Base-by-base conservation (phyloP, 495 filamentous ascomycete species). In the Xylaria telfairii region DNA sequence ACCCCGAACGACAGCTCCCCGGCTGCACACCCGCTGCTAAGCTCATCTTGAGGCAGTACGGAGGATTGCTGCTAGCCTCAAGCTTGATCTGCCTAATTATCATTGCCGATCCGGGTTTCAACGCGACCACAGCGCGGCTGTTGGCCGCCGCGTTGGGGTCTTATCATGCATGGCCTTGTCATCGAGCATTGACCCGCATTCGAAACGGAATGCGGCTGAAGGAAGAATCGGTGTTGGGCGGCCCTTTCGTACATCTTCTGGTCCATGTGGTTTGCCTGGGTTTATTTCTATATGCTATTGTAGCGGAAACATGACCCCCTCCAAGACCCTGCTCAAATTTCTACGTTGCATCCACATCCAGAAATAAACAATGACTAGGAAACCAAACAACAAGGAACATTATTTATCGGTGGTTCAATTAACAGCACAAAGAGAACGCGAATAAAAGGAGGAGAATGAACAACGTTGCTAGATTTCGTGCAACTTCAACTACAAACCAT, bases 101-200 rank as follows among this genome's bases (percentile, higher is more conserved):
- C 47, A 62, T 78, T 10, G 9, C 26, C n/a, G 68, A 75, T 79
- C 49, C 80, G 12, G 39, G 75, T 1, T 59, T 53, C 8, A 70
- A 75, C 42, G 71, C 80, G 60, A 1, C 60, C 10, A 72, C 73
- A 0, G 54, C 70, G 1, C 71, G 70, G 6, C 63, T 73, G 3
- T 60, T 81, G 8, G 75, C 77, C 3, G 56, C 74, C 0, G 74
- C 77, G 13, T 51, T 85, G 57, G 81, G 75, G 2, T 72, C 73
- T 30, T 85, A 83, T 32, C 83, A 85, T 34, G 41, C 79, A 0
- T 85, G 78, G 72, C 83, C 83, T 0, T 74, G 73, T 19, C 77
- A 73, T 56, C 72, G 83, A 30, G 83, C 83, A 0, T 77, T 74
- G 46, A 44, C 49, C 46, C 74, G 76, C 8, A 42, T 69, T 42